Conservation (phyloP, 345 rosid species). For the Pseudoturritis turrita region DNA sequence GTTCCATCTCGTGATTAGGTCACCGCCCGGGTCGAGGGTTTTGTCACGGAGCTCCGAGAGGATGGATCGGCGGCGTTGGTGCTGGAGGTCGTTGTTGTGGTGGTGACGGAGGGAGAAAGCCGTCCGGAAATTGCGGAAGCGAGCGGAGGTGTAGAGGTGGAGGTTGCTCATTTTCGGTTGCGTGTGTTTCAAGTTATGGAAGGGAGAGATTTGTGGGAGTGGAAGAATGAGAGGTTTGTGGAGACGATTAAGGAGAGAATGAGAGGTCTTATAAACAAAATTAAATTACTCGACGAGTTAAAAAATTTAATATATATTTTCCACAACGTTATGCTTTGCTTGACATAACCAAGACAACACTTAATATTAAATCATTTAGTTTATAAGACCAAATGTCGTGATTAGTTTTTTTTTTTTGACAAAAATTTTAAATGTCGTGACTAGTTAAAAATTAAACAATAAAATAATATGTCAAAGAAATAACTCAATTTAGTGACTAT, state of each 20-base stretch:
- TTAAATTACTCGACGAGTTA: too few relatives aligned
- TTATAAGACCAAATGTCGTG: too few relatives aligned
- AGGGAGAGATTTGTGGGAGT: conserved; percentile 22
- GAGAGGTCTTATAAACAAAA: too few relatives aligned
- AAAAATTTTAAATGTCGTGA: too few relatives aligned
- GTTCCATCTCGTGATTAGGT: conserved; percentile 58
- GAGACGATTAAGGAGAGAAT: conserved; percentile 14
- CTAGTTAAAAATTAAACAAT: too few relatives aligned
- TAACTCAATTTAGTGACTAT: too few relatives aligned
- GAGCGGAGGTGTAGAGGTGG: conserved; percentile 36
- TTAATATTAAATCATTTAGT: too few relatives aligned
- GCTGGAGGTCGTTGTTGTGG: conserved; percentile 34
- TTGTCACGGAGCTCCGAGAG: conserved; percentile 42
- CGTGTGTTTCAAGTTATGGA: conserved; percentile 27
- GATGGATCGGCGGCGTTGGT: conserved; percentile 15
- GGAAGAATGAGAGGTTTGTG: conserved; percentile 1
- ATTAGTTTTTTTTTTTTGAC: too few relatives aligned
- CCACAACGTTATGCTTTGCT: too few relatives aligned
- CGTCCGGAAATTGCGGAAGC: conserved; percentile 39
- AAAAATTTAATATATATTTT: too few relatives aligned
- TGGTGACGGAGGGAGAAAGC: conserved; percentile 42
- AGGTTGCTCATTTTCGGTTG: conserved; percentile 36
- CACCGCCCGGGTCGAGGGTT: conserved; percentile 65
- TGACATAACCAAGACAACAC: too few relatives aligned
- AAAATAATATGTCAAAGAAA: too few relatives aligned